Evolutionary conservation across 352 stramenopile genomes (phyloP), one percentile per base, ranked within the genome.

Genomic region (Pythium insidiosum): DNA sequence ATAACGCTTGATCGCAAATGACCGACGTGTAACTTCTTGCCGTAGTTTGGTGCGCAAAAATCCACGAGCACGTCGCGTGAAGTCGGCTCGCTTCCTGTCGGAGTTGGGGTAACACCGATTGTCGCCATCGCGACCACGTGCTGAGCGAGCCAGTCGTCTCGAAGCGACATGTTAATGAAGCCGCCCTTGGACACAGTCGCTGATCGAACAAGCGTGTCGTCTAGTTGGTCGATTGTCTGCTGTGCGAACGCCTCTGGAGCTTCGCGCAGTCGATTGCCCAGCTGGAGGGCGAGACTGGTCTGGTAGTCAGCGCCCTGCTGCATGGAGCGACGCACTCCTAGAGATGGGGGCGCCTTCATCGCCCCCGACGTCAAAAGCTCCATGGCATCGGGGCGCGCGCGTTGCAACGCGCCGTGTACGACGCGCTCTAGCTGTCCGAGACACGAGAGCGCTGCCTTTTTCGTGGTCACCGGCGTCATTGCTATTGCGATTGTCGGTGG

Each of bases 21-120:
- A 7, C 76, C 80, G 12, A 93, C 80, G 38, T 93, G 80, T 20
- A 93, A 57, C 51, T 88, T 88, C 61, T 89, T 92, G 56, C 80
- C 80, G 29, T 88, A 77, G 42, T 92, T 92, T 3, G 80, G 80
- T 5, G 76, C 73, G 22, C 72, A 74, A 61, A 92, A 92, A 50
- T 92, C 80, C 45, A 89, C 77, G 2, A 92, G 59, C n/a, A n/a
- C n/a, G n/a, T n/a, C n/a, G n/a, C n/a, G n/a, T n/a, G n/a, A n/a
- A 42, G 88, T 70, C 15, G 47, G 46, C 46, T 70, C 63, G 50
- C 45, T 60, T 15, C 63, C 35, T 5, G 60, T 47, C 6, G 50
- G 30, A 5, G 46, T 47, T 5, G 68, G 64, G n/a, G 42, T 38
- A 5, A 88, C 58, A 19, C 72, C 74, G 1, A 57, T 10, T 19